A percentile compares a stretch with the other conserved stretches of the same genome.
These are phyloP conservation scores for Fusarium tupiense DNA, from an alignment of 2,329 filamentous ascomycete genomes.

Conservation along the genomic window DNA sequence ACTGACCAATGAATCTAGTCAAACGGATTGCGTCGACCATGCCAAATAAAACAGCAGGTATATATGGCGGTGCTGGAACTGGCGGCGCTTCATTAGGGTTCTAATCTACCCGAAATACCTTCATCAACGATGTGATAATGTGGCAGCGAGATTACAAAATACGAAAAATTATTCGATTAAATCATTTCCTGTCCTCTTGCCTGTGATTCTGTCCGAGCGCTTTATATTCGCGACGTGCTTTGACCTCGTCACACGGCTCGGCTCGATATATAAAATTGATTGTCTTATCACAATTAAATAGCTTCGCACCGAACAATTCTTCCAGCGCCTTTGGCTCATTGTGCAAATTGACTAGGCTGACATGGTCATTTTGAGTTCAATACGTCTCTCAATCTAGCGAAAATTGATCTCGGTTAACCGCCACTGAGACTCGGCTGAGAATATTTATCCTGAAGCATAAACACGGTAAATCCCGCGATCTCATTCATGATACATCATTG, in stretches of 20 bases:
- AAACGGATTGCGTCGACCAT: conserved; percentile 5
- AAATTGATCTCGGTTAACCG: conserved; percentile 11
- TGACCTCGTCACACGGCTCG: background rate
- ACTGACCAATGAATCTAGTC: conserved; percentile 9
- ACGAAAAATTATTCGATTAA: background rate
- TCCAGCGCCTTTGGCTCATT: background rate
- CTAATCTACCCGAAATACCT: background rate
- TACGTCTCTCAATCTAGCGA: background rate
- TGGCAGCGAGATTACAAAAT: background rate
- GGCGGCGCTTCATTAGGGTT: background rate
- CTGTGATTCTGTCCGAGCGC: background rate
- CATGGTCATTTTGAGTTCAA: conserved; percentile 1
- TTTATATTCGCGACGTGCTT: background rate
- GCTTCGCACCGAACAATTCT: background rate
- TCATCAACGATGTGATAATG: background rate
- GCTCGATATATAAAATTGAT: background rate
- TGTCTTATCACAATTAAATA: background rate
- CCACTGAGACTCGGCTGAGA: background rate
- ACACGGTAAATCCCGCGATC: background rate
- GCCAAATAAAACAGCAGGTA: background rate
- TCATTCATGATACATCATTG: background rate
- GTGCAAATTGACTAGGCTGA: background rate
- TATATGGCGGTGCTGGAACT: background rate
- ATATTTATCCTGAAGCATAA: background rate
- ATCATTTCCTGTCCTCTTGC: background rate